Evolutionary conservation across 1,284 basidiomycete genomes (phyloP).

Genomic region (Mrakiaceae sp.): DNA sequence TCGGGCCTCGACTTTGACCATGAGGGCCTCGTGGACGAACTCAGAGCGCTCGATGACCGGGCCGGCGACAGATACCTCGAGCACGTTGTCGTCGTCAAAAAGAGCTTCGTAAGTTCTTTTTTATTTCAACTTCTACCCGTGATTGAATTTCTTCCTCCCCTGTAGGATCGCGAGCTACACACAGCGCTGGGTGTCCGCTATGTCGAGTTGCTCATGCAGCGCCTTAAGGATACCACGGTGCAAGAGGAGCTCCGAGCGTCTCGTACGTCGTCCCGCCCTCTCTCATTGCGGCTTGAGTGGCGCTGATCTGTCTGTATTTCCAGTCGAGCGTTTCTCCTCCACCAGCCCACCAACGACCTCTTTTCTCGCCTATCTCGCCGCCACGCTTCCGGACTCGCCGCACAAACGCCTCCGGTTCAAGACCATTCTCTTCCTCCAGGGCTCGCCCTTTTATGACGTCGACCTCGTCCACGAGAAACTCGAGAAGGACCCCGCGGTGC

Average conservation of each 20-base stretch:
- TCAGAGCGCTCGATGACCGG: constrained; percentile 31
- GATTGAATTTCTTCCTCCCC: constrained; percentile 3
- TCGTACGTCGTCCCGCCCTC: constrained; percentile 10
- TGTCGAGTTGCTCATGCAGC: constrained; percentile 45
- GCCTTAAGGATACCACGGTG: constrained; percentile 26
- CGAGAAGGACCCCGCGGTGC: constrained; percentile 41
- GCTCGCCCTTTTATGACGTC: constrained; percentile 55
- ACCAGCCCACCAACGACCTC: constrained; percentile 20
- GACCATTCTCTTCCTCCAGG: constrained; percentile 62
- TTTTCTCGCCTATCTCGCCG: constrained; percentile 52
- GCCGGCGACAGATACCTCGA: constrained; percentile 65
- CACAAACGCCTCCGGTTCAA: constrained; percentile 63
- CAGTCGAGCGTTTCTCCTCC: too few relatives aligned
- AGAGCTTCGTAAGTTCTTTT: background rate
- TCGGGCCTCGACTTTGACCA: constrained; percentile 43
- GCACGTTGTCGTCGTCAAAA: constrained; percentile 49
- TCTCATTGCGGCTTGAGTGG: background rate
- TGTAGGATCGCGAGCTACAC: constrained; percentile 49
- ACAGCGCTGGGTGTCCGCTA: constrained; percentile 47
- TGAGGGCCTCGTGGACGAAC: constrained; percentile 28
- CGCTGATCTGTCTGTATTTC: too few relatives aligned
- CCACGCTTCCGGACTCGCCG: constrained; percentile 60
- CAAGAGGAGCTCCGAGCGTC: constrained; percentile 19
- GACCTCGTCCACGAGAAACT: constrained; percentile 42
- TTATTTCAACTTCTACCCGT: background rate